Evolutionary conservation across 345 rosid genomes (phyloP), one percentile per base, ranked within the genome.

Genomic region (Lepidium africanum): DNA sequence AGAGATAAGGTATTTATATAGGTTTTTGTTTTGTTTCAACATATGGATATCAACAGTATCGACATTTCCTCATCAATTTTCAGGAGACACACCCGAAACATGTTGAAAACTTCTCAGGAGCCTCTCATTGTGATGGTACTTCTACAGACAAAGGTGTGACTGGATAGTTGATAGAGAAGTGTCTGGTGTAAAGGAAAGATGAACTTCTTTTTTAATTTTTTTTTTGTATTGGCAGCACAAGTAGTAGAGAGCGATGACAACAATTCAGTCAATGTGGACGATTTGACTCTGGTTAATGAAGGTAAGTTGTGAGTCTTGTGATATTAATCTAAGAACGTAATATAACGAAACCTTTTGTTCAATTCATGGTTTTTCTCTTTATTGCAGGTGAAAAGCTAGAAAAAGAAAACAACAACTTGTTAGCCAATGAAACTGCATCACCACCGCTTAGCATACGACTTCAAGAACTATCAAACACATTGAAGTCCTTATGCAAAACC

Each of bases 381-480:
- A 38, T 37, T 43, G 41, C 57, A 82, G 89, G 76, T 65, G 59
- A 32, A 61, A 60, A 46, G 5, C 42, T 75, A 36, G 84, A 81
- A 10, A 81, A 81, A 74, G 92, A 85, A 74, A 88, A 85, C 76
- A 72, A 57, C 7, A 23, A 16, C 55, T 25, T 45, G 23, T 41
- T 78, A 14, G 63, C 67, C 56, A 69, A 82, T 23, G 65, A 61
- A 63, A 73, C 48, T 65, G 51, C 42, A 51, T 85, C 91, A 30
- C 93, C 93, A 21, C 88, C 85, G 1, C 67, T 88, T 15, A 82
- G 85, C 71, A 46, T 76, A 38, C 78, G 77, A 38, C 71, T 91
- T 54, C 83, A 74, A 36, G 86, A 85, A 57, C 21, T 88, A 61
- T 80, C 88, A 5, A 87, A 81, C 55, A 81, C 49, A 59, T 39